Evolutionary conservation across 257 asterid genomes (phyloP).

Genomic region (Solanum dulcamara): DNA sequence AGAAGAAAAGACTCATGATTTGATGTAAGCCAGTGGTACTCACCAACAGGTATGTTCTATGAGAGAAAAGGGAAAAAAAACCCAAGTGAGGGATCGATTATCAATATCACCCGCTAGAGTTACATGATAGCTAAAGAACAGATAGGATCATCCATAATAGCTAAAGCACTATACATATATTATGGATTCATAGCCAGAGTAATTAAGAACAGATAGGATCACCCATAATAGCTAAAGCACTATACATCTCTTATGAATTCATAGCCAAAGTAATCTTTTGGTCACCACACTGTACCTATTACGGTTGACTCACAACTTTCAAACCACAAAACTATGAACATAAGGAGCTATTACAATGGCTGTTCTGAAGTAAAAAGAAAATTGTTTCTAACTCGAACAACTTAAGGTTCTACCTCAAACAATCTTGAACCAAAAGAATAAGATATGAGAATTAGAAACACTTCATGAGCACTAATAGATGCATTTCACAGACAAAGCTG

Average conservation of each 20-base stretch:
- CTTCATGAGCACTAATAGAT: background rate
- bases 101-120: background rate
- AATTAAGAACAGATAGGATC: background rate
- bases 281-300: background rate
- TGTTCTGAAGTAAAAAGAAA: background rate
- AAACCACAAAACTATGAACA: background rate
- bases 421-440: background rate
- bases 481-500: background rate
- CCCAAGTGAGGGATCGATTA: background rate
- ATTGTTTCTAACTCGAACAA: background rate
- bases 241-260: background rate
- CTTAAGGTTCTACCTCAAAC: background rate
- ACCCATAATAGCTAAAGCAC: background rate
- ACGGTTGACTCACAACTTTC: background rate
- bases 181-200: background rate
- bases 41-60: background rate
- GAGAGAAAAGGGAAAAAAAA: background rate
- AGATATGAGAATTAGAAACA: background rate
- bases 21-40: background rate
- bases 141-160: background rate
- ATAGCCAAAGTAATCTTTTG: background rate
- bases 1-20: background rate
- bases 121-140: background rate
- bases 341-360: background rate
- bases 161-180: background rate